Evolutionary conservation across 768 basidiomycete genomes (phyloP), one percentile per base, ranked within the genome.

Genomic region (Mycena kentingensis): DNA sequence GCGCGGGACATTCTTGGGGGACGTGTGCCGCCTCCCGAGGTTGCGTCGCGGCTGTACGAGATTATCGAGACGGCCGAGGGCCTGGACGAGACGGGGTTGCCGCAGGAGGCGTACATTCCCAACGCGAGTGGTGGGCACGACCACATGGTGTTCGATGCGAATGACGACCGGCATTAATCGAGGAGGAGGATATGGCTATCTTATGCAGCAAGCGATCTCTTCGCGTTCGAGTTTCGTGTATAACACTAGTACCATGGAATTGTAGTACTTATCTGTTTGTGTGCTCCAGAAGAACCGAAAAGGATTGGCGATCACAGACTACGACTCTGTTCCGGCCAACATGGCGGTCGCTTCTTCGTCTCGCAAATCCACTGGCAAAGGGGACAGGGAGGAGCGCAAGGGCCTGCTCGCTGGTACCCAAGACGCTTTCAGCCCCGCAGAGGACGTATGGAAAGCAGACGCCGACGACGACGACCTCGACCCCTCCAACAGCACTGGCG

Each of bases 21-120:
- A 31, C 86, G 87, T 18, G 95, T 98, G 1, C 97, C 96, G 4
- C 91, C 96, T n/a, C 96, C 97, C 0, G 96, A 98, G 72, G 92
- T 96, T 51, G 94, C 94, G 1, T 90, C 89, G 27, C 79, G 80
- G 58, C 68, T 98, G 58, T 98, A 98, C 70, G 96, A 98, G 67
- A 87, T 98, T 64, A 96, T 99, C 60, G 96, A 98, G 72, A 89
- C 92, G 28, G 93, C 93, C 7, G 94, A 95, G 70, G 94, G 94
- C 28, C 73, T 96, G 42, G 94, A 97, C 65, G 94, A 97, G 73
- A 73, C 76, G 0, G 85, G 85, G 3, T 72, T 96, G 19, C 93
- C 94, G 0, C 81, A 88, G 21, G 74, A 80, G 24, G 81, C 90
- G 2, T 97, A 92, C 66, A 83, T 94, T 24, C 94, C 94, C 0